A percentile compares a stretch with the other conserved stretches of the same genome.
Conservation (phyloP, 2,329 filamentous ascomycete species). For the Stemphylium vesicarium region DNA sequence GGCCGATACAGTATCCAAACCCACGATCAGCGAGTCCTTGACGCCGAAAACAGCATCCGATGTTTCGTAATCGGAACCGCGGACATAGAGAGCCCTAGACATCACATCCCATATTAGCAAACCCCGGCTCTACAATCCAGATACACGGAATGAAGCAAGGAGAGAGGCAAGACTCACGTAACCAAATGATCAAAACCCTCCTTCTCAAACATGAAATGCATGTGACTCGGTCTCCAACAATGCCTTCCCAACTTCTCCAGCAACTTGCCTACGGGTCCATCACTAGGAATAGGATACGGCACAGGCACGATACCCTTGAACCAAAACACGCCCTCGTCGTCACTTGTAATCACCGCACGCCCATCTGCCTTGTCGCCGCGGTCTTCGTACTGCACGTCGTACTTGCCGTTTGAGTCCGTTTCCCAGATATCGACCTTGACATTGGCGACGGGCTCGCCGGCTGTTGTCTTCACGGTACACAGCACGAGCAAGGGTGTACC, state of each 20-base stretch:
- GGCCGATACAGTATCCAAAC: constrained; percentile 33
- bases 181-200: constrained; percentile 70
- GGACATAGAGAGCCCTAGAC: constrained; percentile 73
- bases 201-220: constrained; percentile 70
- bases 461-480: constrained; percentile 72
- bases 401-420: constrained; percentile 79
- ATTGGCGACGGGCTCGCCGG: constrained; percentile 66
- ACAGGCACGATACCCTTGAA: constrained; percentile 86
- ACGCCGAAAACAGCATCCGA: constrained; percentile 88
- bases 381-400: constrained; percentile 78
- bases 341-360: constrained; percentile 72
- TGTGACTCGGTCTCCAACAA: constrained; percentile 48
- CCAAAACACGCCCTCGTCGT: constrained; percentile 78
- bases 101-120: not conserved
- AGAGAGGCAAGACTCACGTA: constrained; percentile 67
- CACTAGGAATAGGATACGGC: constrained; percentile 82
- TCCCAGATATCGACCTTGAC: constrained; percentile 86
- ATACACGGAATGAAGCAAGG: not conserved
- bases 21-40: constrained; percentile 72
- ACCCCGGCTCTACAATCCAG: too few relatives aligned
- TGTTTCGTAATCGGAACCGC: constrained; percentile 80
- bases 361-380: constrained; percentile 69
- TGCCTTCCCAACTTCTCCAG: constrained; percentile 38
- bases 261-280: constrained; percentile 69
- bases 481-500: constrained; percentile 75